Percentiles rank a stretch among this genome's conserved stretches.
phyloP scores from a whole-genome alignment of 1,284 basidiomycete species.

The Ustilago vetiveriae region DNA sequence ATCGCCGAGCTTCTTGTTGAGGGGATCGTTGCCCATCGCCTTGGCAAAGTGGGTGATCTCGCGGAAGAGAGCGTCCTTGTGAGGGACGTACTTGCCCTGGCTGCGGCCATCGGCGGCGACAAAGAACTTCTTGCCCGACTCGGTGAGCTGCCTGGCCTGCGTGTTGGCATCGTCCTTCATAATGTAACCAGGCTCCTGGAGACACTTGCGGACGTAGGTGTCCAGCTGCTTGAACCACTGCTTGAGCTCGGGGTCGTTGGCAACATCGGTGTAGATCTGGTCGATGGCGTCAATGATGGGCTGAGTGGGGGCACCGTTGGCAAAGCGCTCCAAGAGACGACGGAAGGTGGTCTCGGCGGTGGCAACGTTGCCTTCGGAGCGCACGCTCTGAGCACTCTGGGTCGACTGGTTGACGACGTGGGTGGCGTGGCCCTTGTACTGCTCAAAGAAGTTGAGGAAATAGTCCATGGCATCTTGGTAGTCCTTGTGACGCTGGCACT shows the following conservation, averaged over 20 bases:
- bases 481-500: slow-evolving; percentile 90
- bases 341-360: slow-evolving; percentile 61
- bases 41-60: slow-evolving; percentile 80
- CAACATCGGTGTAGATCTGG: slow-evolving; percentile 79
- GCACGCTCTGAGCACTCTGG: slow-evolving; percentile 70
- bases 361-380: slow-evolving; percentile 71
- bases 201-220: slow-evolving; percentile 70
- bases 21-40: slow-evolving; percentile 83
- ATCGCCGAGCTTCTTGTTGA: slow-evolving; percentile 81
- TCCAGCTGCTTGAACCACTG: slow-evolving; percentile 80
- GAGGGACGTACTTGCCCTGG: slow-evolving; percentile 79
- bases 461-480: slow-evolving; percentile 75
- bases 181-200: slow-evolving; percentile 88
- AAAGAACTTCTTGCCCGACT: slow-evolving; percentile 61
- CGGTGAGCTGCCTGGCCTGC: slow-evolving; percentile 69
- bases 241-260: slow-evolving; percentile 78
- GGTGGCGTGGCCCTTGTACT: slow-evolving; percentile 78
- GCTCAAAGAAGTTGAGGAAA: slow-evolving; percentile 69
- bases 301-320: slow-evolving; percentile 75
- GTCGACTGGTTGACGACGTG: slow-evolving; percentile 70
- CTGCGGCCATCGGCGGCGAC: slow-evolving; percentile 67
- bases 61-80: slow-evolving; percentile 84
- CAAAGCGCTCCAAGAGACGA: slow-evolving; percentile 86
- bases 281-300: slow-evolving; percentile 78
- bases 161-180: slow-evolving; percentile 77